These are phyloP conservation scores for Penicillium italicum DNA, from an alignment of 2,329 filamentous ascomycete genomes.

Conservation along the genomic window DNA sequence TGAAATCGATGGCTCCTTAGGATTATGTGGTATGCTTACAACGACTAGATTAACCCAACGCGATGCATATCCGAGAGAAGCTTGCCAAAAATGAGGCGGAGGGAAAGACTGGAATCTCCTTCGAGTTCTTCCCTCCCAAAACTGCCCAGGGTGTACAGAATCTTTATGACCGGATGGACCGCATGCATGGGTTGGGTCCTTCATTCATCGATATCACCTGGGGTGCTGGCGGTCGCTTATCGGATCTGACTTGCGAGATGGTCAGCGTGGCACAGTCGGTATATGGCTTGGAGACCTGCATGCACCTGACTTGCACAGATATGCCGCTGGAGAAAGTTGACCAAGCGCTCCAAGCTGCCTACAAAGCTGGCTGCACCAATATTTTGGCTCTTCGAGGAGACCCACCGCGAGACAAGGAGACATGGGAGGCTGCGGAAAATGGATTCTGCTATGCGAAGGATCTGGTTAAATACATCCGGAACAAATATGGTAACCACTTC, in stretches of 20 bases:
- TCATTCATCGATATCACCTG: slow-evolving; percentile 98
- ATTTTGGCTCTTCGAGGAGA: slow-evolving; percentile 92
- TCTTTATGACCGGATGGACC: slow-evolving; percentile 98
- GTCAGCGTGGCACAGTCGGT: slow-evolving; percentile 91
- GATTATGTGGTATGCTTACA: slow-evolving; percentile 2
- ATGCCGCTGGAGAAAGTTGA: slow-evolving; percentile 94
- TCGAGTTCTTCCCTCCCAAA: slow-evolving; percentile 99
- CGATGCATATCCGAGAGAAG: slow-evolving; percentile 95
- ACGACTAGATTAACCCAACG: slow-evolving; percentile 35
- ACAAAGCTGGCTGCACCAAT: slow-evolving; percentile 94
- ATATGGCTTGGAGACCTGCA: slow-evolving; percentile 95
- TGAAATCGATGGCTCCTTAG: background rate
- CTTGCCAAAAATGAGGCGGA: slow-evolving; percentile 75
- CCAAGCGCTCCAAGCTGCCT: slow-evolving; percentile 78
- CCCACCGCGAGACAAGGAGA: slow-evolving; percentile 87
- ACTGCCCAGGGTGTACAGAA: slow-evolving; percentile 89
- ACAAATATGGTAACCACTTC: slow-evolving; percentile 81
- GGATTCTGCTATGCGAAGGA: slow-evolving; percentile 92
- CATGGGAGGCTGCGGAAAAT: slow-evolving; percentile 83
- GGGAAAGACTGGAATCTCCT: slow-evolving; percentile 86
- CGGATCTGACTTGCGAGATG: slow-evolving; percentile 95
- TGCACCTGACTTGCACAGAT: slow-evolving; percentile 98
- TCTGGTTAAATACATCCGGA: slow-evolving; percentile 76
- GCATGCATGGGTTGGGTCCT: slow-evolving; percentile 91
- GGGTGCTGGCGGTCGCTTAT: slow-evolving; percentile 89